phyloP scores from a whole-genome alignment of 2,329 filamentous ascomycete genomes.

The Cercospora zeae-maydis region DNA sequence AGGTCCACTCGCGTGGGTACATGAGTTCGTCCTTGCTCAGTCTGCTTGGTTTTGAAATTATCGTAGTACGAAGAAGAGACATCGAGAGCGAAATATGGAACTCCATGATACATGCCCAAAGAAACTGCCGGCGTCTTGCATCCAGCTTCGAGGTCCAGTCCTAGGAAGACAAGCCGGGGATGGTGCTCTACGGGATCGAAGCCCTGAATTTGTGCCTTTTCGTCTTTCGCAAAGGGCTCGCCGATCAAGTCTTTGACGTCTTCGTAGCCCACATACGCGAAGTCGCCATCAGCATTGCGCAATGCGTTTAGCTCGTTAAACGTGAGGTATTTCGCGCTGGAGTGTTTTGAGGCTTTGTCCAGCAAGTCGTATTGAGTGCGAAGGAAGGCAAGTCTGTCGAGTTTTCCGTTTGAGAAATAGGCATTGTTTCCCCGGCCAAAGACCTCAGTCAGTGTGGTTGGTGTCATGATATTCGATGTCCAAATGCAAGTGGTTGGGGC shows the following conservation, averaged over 20 bases:
- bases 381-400: constrained; percentile 23
- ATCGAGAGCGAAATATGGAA: constrained; percentile 26
- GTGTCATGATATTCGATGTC: constrained; percentile 9
- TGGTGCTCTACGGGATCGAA: constrained; percentile 22
- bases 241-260: constrained; percentile 21
- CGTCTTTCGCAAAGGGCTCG: constrained; percentile 20
- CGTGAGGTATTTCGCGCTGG: constrained; percentile 22
- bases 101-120: constrained; percentile 20
- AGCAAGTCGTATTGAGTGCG: constrained; percentile 21
- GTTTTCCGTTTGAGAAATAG: constrained; percentile 22
- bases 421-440: constrained; percentile 24
- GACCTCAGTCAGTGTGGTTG: constrained; percentile 20
- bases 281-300: constrained; percentile 14
- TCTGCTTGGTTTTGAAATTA: constrained; percentile 16
- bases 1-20: constrained; percentile 22
- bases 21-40: constrained; percentile 16
- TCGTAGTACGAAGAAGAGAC: constrained; percentile 21
- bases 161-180: constrained; percentile 24
- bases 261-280: constrained; percentile 18
- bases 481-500: background rate
- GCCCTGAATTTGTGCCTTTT: constrained; percentile 21
- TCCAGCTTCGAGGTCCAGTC: constrained; percentile 22
- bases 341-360: constrained; percentile 22
- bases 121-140: constrained; percentile 16
- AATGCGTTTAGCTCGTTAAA: constrained; percentile 24